Base-by-base conservation (phyloP, 176 grass and related monocot genomes). In the Bolboschoenus planiculmis region DNA sequence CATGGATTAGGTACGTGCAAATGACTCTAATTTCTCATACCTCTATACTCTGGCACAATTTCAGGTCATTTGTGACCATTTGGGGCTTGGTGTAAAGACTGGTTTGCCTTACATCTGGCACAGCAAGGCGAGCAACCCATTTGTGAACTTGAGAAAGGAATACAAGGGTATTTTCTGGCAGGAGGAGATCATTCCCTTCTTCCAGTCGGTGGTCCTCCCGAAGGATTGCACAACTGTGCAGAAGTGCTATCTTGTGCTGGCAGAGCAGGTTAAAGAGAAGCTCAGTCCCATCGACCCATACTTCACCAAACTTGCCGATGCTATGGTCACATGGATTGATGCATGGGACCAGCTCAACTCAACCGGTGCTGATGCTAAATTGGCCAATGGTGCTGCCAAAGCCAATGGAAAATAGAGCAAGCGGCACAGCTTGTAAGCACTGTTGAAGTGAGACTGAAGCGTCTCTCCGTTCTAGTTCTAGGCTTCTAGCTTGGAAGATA, bases 251-350 rank as follows among this genome's bases (percentile, higher is more conserved):
- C 26, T 81, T 77, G 72, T 80, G 34, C 84, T 90, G 10, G 44
- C 88, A 34, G 78, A 65, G 43, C 35, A 86, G 88, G 84, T 90
- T 18, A 86, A 42, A 61, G 84, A 77, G 80, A 86, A 86, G 53
- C 84, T 90, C 1, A 84, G 84, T 54, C 85, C 85, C 73, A 77
- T 90, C 1, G 88, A 90, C 39, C 60, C 18, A 33, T 94, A 95
- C 84, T 97, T 97, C 47, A 23, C 76, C 75, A 97, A 93, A 83
- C 90, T 97, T 4, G 92, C 85, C 1, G 92, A 97, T 87, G 95
- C 92, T 78, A 98, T 98, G 95, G 87, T 90, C 61, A 90, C 95
- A 78, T 98, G 92, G 92, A 95, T 98, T 2, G 92, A 94, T 47
- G 95, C 95, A 39, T 98, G 95, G 95, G 90, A 98, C 84, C 92